phyloP scores from a whole-genome alignment of 2,329 filamentous ascomycete genomes.

The Fusarium begoniae region DNA sequence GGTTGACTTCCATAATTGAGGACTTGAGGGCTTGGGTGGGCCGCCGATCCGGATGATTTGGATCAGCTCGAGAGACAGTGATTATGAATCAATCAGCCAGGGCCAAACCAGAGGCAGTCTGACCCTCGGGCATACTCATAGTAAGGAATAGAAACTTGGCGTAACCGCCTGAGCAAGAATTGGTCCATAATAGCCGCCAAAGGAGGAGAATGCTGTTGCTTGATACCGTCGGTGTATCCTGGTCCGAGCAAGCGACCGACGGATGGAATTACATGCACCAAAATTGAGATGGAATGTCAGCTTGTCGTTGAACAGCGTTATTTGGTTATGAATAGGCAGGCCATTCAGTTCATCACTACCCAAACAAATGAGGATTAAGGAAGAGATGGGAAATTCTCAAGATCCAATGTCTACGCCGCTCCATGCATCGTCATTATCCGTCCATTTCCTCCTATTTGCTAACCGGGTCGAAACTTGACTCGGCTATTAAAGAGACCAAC shows the following conservation, averaged over 20 bases:
- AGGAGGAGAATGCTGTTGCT: not conserved
- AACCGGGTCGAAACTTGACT: constrained; percentile 29
- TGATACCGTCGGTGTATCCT: not conserved
- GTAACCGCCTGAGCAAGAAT: not conserved
- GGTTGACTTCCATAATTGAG: not conserved
- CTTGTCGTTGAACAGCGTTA: constrained; percentile 11
- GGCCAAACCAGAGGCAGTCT: not conserved
- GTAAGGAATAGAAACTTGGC: not conserved
- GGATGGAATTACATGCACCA: not conserved
- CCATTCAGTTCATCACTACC: constrained; percentile 21
- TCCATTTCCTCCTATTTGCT: constrained; percentile 27
- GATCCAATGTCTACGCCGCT: constrained; percentile 26
- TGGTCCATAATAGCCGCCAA: not conserved
- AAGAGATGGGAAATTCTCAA: constrained; percentile 10
- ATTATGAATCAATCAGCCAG: constrained; percentile 21
- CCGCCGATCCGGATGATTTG: constrained; percentile 6
- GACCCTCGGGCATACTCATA: not conserved
- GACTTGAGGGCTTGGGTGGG: constrained; percentile 8
- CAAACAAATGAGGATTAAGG: constrained; percentile 14
- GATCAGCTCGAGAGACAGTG: constrained; percentile 6
- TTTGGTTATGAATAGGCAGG: constrained; percentile 26
- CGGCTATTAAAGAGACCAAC: constrained; percentile 24
- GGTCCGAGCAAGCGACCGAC: not conserved
- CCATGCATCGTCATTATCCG: constrained; percentile 31
- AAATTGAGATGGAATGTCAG: constrained; percentile 23